Evolutionary conservation across 2,329 filamentous ascomycete genomes (phyloP).

Genomic region (Pyrenophora teres): DNA sequence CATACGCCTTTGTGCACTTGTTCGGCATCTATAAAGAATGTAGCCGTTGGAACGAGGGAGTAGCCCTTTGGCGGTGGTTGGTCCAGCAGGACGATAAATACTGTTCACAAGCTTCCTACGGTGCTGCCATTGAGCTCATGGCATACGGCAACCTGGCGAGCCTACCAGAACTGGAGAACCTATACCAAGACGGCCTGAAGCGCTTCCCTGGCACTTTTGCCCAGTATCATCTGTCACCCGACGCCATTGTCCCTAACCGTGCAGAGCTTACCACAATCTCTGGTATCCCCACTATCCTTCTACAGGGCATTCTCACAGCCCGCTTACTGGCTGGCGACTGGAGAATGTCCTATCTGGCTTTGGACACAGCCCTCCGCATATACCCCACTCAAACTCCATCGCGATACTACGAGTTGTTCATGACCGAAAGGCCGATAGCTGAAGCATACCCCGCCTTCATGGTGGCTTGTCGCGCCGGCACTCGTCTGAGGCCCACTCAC

Average conservation of each 20-base stretch:
- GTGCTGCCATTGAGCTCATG: conserved; percentile 56
- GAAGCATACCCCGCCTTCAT: conserved; percentile 56
- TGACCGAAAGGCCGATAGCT: conserved; percentile 51
- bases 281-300: conserved; percentile 50
- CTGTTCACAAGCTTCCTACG: conserved; percentile 53
- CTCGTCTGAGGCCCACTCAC: conserved; percentile 34
- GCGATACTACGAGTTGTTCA: conserved; percentile 53
- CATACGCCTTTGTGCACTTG: conserved; percentile 52
- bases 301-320: conserved; percentile 56
- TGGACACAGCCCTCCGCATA: conserved; percentile 56
- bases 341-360: conserved; percentile 54
- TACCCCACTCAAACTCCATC: conserved; percentile 50
- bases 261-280: conserved; percentile 36
- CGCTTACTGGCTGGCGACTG: conserved; percentile 54
- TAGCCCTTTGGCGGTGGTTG: conserved; percentile 57
- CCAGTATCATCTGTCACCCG: conserved; percentile 54
- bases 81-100: conserved; percentile 48
- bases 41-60: conserved; percentile 46
- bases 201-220: conserved; percentile 55
- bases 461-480: conserved; percentile 55
- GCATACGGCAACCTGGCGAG: conserved; percentile 47
- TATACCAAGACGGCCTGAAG: conserved; percentile 53
- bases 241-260: conserved; percentile 54
- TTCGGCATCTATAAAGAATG: conserved; percentile 54
- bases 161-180: conserved; percentile 51